Conservation (phyloP, 345 rosid genomes). For the Salix koriyanagi region DNA sequence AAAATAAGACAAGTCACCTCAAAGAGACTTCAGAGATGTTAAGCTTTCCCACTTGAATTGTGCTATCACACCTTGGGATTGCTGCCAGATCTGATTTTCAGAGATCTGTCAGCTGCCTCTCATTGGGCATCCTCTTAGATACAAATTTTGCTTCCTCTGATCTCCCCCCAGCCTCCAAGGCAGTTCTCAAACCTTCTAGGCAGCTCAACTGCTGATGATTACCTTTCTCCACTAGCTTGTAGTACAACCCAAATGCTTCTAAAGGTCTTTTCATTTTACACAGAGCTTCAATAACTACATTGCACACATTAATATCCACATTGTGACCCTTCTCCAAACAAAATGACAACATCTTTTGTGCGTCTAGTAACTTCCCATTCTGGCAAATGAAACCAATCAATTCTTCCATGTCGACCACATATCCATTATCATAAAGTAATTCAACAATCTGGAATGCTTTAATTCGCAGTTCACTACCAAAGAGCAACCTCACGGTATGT, state of each 20-base stretch:
- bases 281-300: slow-evolving; percentile 53
- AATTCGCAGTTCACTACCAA: slow-evolving; percentile 34
- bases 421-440: slow-evolving; percentile 54
- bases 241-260: slow-evolving; percentile 67
- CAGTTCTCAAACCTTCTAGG: slow-evolving; percentile 42
- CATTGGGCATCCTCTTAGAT: slow-evolving; percentile 46
- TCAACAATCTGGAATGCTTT: slow-evolving; percentile 49
- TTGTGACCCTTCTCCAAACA: slow-evolving; percentile 53
- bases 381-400: slow-evolving; percentile 47
- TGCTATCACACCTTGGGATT: not conserved
- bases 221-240: slow-evolving; percentile 61
- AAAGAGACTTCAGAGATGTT: not conserved
- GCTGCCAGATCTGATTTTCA: not conserved
- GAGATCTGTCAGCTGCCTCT: not conserved
- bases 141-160: slow-evolving; percentile 56
- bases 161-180: slow-evolving; percentile 51
- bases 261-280: slow-evolving; percentile 45
- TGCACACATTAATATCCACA: slow-evolving; percentile 37
- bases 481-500: slow-evolving; percentile 44
- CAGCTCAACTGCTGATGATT: slow-evolving; percentile 47
- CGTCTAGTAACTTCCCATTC: slow-evolving; percentile 46
- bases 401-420: slow-evolving; percentile 52
- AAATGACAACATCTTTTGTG: slow-evolving; percentile 48
- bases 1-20: no score
- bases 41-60: not conserved